Evolutionary conservation across 2,329 filamentous ascomycete genomes (phyloP).

Genomic region (Lachnellula cervina): DNA sequence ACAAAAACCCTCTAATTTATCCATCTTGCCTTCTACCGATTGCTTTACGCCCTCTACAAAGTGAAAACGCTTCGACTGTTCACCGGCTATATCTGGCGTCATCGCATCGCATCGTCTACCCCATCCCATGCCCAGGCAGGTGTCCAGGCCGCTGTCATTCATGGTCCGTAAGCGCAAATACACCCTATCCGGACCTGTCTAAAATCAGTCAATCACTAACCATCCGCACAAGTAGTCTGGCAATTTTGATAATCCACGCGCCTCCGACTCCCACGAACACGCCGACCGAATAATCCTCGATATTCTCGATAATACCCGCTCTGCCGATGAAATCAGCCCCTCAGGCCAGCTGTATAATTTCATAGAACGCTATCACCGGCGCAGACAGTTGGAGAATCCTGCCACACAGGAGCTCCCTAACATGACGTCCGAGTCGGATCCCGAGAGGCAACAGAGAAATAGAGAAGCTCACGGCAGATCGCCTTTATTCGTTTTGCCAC

Average conservation of each 20-base stretch:
- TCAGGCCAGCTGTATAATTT: conserved; percentile 41
- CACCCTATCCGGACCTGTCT: not conserved
- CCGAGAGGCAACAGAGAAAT: conserved; percentile 11
- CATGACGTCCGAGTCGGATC: conserved; percentile 28
- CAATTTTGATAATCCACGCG: conserved; percentile 26
- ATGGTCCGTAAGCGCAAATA: conserved; percentile 19
- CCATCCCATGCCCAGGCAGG: conserved; percentile 22
- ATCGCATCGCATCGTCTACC: conserved; percentile 3
- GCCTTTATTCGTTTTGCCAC: conserved; percentile 24
- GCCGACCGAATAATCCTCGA: conserved; percentile 34
- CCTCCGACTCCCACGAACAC: conserved; percentile 23
- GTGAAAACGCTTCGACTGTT: not conserved
- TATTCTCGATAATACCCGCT: conserved; percentile 36
- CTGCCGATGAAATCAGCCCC: conserved; percentile 36
- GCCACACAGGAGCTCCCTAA: conserved; percentile 21
- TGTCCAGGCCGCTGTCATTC: conserved; percentile 20
- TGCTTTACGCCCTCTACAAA: not conserved
- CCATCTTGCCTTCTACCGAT: not conserved
- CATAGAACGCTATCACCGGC: conserved; percentile 38
- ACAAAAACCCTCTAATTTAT: not conserved
- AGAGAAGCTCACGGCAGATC: conserved; percentile 16
- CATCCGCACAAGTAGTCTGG: conserved; percentile 18
- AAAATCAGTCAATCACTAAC: not conserved
- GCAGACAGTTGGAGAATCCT: conserved; percentile 19
- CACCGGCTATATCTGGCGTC: not conserved